Percentiles rank a stretch among this genome's conserved stretches.
Evolutionary conservation across 768 basidiomycete genomes (phyloP).

Genomic region (Pleurotus sapidus): DNA sequence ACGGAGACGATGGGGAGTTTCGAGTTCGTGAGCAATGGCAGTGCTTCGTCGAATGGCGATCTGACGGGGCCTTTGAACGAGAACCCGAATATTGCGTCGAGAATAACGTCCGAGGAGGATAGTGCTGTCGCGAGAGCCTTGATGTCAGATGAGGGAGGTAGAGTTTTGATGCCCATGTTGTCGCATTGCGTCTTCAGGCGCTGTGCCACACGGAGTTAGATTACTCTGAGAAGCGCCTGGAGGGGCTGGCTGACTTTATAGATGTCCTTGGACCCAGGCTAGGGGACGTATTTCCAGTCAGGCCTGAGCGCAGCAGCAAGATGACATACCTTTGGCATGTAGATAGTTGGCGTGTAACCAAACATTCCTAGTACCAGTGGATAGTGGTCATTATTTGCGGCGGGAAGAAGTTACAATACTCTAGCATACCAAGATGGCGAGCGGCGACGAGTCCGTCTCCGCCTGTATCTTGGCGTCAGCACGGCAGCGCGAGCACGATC

Average conservation of each 20-base stretch:
- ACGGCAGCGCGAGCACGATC: no score
- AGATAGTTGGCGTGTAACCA: constrained; percentile 85
- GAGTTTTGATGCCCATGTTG: constrained; percentile 81
- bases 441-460: constrained; percentile 98
- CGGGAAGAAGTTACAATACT: not conserved
- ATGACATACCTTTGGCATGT: constrained; percentile 81
- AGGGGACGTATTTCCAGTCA: constrained; percentile 6
- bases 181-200: constrained; percentile 70
- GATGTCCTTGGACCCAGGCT: constrained; percentile 92
- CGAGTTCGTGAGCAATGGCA: constrained; percentile 62
- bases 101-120: constrained; percentile 68
- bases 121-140: constrained; percentile 49
- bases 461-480: constrained; percentile 31
- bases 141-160: constrained; percentile 48
- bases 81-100: constrained; percentile 98
- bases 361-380: constrained; percentile 68
- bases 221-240: not conserved
- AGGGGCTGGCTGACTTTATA: constrained; percentile 56
- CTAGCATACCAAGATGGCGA: constrained; percentile 71
- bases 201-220: constrained; percentile 28
- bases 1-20: constrained; percentile 86
- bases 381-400: not conserved
- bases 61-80: constrained; percentile 93
- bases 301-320: not conserved
- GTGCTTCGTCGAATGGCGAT: constrained; percentile 77